Conservation (phyloP, 2,329 filamentous ascomycete species). For the Verticillium albo-atrum region DNA sequence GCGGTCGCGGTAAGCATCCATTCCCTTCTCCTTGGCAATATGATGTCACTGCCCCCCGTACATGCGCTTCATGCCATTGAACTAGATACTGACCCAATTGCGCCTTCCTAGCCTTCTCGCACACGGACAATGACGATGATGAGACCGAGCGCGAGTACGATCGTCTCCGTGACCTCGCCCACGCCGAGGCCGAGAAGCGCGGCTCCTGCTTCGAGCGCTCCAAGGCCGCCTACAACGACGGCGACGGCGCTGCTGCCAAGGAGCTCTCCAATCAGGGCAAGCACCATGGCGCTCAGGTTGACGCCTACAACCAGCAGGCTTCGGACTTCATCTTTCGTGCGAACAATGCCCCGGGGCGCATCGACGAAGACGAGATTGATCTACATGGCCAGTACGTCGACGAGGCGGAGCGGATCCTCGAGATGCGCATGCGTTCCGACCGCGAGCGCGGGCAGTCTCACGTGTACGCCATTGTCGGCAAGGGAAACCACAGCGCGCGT, state of each 20-base stretch:
- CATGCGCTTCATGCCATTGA: not conserved
- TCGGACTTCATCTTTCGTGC: slow-evolving; percentile 93
- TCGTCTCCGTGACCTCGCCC: slow-evolving; percentile 77
- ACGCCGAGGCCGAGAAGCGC: slow-evolving; percentile 74
- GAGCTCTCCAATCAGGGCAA: slow-evolving; percentile 82
- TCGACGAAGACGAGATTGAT: slow-evolving; percentile 81
- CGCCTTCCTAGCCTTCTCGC: slow-evolving; percentile 64
- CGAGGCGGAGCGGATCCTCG: slow-evolving; percentile 87
- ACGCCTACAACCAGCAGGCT: slow-evolving; percentile 85
- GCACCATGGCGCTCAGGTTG: slow-evolving; percentile 75
- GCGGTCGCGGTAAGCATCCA: slow-evolving; percentile 12
- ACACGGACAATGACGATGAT: slow-evolving; percentile 57
- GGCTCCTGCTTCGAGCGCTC: slow-evolving; percentile 70
- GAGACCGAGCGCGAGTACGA: slow-evolving; percentile 86
- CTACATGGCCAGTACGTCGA: slow-evolving; percentile 92
- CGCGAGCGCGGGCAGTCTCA: slow-evolving; percentile 70
- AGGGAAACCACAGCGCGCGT: slow-evolving; percentile 79
- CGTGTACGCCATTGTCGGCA: slow-evolving; percentile 93
- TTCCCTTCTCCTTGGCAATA: not conserved
- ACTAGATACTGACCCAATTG: not conserved
- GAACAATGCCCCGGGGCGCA: slow-evolving; percentile 77
- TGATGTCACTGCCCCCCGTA: not conserved
- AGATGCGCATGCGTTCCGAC: slow-evolving; percentile 78
- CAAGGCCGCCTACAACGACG: slow-evolving; percentile 74
- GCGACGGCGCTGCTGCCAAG: slow-evolving; percentile 82